These are phyloP conservation scores for Tetrahymena elliotti DNA, from an alignment of 73 alveolate genomes.

Conservation along the genomic window DNA sequence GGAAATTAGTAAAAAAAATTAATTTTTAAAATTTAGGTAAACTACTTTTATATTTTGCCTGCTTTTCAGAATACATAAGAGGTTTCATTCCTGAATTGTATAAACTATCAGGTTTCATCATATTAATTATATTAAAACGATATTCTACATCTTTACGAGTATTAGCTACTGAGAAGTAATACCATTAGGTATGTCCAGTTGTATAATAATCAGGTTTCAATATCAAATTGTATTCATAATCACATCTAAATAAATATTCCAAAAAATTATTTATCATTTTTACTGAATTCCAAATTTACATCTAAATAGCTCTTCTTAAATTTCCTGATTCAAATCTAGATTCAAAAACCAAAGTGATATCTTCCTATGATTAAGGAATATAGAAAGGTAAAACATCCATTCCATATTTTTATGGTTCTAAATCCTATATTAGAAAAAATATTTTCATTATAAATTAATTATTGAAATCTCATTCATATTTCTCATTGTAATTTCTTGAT, in stretches of 20 bases:
- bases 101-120: slow-evolving; percentile 96
- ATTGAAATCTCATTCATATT: too few species aligned
- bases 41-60: slow-evolving; percentile 61
- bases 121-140: slow-evolving; percentile 95
- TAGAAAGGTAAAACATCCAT: slow-evolving; percentile 53
- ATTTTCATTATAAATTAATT: too few species aligned
- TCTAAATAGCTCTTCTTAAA: slow-evolving; percentile 79
- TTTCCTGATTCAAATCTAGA: slow-evolving; percentile 98
- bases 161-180: slow-evolving; percentile 89
- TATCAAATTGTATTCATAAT: slow-evolving; percentile 91
- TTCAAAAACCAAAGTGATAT: slow-evolving; percentile 91
- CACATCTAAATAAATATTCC: slow-evolving; percentile 38
- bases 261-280: neutral
- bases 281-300: neutral
- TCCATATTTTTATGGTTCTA: slow-evolving; percentile 21
- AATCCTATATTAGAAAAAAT: neutral
- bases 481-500: too few species aligned
- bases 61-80: slow-evolving; percentile 68
- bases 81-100: slow-evolving; percentile 95
- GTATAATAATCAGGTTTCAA: slow-evolving; percentile 98
- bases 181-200: slow-evolving; percentile 98
- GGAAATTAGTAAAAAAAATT: neutral
- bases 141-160: slow-evolving; percentile 89
- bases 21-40: neutral
- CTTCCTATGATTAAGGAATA: slow-evolving; percentile 55